Base-by-base conservation (phyloP, 345 rosid species). In the Turritis glabra region DNA sequence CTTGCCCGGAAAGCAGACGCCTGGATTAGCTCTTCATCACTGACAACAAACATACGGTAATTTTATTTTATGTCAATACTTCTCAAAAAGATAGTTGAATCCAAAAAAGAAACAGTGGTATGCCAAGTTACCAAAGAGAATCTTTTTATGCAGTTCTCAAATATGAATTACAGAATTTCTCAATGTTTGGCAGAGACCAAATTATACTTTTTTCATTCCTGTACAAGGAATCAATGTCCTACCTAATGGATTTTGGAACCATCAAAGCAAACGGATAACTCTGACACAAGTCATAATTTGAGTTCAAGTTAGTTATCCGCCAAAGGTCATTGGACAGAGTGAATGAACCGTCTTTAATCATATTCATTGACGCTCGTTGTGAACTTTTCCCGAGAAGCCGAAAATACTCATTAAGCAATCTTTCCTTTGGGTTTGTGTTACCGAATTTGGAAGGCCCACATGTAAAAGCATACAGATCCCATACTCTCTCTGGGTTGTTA, bases 241-340 rank as follows among this genome's bases (percentile, higher is more conserved):
- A 90, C 98, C 92, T 88, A 71, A 92, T 85, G 68, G 75, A 81
- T 84, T 85, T 87, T 81, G 99, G 98, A 86, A 88, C 75, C 84
- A 95, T 78, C 84, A 95, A 79, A 22, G 98, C 94, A 85, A 87
- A 92, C 3, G 99, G 99, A 81, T 95, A 95, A 59, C 81, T 95
- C 74, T 83, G 91, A 80, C 90, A 88, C 87, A 92, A 72, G 33
- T 81, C 33, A 72, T 95, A 95, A 78, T 77, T 82, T 61, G 82
- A 74, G 83, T 95, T 95, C 63, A 84, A 65, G 70, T 82, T 73
- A 81, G 89, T 88, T 74, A 95, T 90, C 84, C 98, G 92, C 99
- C 97, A 95, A 64, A 81, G 75, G 43, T 89, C 91, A 85, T 89
- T 95, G 75, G 89, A 90, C 71, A 84, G 15, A 66, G 87, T 50